Conservation (phyloP, 192 early-diverging fungal genomes). For the Coemansia sp. region DNA sequence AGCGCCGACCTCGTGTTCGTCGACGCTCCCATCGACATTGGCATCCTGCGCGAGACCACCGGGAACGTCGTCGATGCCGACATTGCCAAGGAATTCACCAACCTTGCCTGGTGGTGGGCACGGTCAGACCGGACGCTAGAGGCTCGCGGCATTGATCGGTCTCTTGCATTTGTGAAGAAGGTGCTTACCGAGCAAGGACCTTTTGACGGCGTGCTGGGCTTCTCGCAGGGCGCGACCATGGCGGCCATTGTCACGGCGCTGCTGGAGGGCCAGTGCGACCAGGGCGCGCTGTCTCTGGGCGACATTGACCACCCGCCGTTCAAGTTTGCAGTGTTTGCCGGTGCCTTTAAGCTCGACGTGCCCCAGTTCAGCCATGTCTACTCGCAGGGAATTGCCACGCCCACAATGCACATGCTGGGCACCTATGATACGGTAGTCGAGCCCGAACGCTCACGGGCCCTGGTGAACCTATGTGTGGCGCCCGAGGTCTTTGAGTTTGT, state of each 20-base stretch:
- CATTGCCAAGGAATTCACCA: constrained; percentile 18
- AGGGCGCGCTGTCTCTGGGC: constrained; percentile 9
- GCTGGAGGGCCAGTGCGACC: neutral
- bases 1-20: constrained; percentile 33
- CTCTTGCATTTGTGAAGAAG: constrained; percentile 7
- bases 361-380: constrained; percentile 27
- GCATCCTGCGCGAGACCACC: constrained; percentile 21
- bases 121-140: constrained; percentile 24
- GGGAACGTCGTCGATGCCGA: constrained; percentile 5
- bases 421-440: constrained; percentile 38
- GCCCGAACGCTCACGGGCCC: constrained; percentile 9
- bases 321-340: constrained; percentile 35
- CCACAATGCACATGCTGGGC: constrained; percentile 36
- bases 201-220: constrained; percentile 43
- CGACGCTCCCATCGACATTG: constrained; percentile 34
- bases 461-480: constrained; percentile 6
- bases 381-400: constrained; percentile 1
- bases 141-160: constrained; percentile 26
- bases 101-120: constrained; percentile 45
- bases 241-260: constrained; percentile 21
- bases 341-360: constrained; percentile 19
- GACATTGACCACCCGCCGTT: constrained; percentile 29
- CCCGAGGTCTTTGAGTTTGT: constrained; percentile 40
- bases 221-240: constrained; percentile 40
- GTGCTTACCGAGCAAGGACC: constrained; percentile 40